Percentiles rank a stretch among this genome's conserved stretches.
Evolutionary conservation across 257 asterid genomes (phyloP).

Genomic region (Eustoma russellianum): DNA sequence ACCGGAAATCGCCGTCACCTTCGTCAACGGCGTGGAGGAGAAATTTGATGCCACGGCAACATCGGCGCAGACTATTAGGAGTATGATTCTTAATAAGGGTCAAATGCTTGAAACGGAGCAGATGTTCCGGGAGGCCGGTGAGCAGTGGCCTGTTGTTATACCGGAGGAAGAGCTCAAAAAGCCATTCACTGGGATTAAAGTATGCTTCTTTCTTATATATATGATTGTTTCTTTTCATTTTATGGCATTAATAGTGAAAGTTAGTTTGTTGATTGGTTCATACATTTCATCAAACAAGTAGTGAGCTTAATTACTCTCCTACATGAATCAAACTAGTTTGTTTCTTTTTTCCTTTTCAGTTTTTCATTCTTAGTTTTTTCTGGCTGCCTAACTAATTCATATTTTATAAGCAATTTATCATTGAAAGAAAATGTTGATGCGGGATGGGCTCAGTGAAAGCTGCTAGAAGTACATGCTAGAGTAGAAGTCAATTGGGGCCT

Average conservation of each 20-base stretch:
- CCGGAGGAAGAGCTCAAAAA: slow-evolving; percentile 58
- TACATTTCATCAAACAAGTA: slow-evolving; percentile 36
- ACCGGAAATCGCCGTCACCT: slow-evolving; percentile 82
- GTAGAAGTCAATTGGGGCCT: too few species aligned
- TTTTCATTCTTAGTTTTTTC: too few species aligned
- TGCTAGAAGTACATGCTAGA: too few species aligned
- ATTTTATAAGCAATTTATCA: too few species aligned
- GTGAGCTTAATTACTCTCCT: slow-evolving; percentile 1
- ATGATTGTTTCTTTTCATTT: neutral
- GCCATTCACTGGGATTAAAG: slow-evolving; percentile 73
- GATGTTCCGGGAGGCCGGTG: slow-evolving; percentile 88
- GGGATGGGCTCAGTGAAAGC: too few species aligned
- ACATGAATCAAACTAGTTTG: too few species aligned
- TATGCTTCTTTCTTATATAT: slow-evolving; percentile 3
- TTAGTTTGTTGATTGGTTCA: neutral
- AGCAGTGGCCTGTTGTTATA: slow-evolving; percentile 85
- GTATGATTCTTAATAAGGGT: slow-evolving; percentile 85
- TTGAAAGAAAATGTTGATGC: too few species aligned
- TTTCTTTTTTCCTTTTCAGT: too few species aligned
- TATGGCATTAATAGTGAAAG: neutral
- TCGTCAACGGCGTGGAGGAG: slow-evolving; percentile 79
- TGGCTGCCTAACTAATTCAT: too few species aligned
- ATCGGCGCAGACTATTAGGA: slow-evolving; percentile 72
- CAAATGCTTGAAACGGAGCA: slow-evolving; percentile 79
- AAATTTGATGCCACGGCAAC: slow-evolving; percentile 76